Conservation (phyloP, 192 early-diverging fungal species). For the Chytriomyces confervae region DNA sequence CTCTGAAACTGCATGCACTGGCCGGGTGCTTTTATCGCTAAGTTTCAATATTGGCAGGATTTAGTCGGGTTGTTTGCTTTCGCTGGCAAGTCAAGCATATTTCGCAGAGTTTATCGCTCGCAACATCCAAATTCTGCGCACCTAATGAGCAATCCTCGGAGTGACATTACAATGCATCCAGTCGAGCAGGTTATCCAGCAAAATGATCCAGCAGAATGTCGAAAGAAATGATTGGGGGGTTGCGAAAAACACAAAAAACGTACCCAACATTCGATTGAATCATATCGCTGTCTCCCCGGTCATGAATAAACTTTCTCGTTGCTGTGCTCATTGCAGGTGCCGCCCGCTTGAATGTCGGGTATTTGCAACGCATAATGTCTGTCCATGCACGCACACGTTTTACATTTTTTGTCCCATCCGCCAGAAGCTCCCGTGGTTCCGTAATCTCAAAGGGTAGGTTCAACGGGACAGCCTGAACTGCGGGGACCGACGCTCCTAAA, state of each 20-base stretch:
- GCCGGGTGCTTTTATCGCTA: slow-evolving; percentile 11
- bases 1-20: slow-evolving; percentile 20
- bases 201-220: no score
- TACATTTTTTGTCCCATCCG: background rate
- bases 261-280: background rate
- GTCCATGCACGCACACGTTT: slow-evolving; percentile 20
- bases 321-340: slow-evolving; percentile 18
- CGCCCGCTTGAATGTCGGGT: slow-evolving; percentile 25
- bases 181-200: no score
- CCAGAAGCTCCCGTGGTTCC: background rate
- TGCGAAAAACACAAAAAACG: background rate
- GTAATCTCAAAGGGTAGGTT: slow-evolving; percentile 6
- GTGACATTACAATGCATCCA: no score
- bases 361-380: slow-evolving; percentile 12
- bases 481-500: no score
- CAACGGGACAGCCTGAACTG: background rate
- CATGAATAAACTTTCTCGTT: slow-evolving; percentile 15
- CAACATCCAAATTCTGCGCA: no score
- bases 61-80: background rate
- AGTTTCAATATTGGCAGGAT: background rate
- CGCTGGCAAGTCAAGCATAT: background rate
- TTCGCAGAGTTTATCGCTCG: no score
- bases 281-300: background rate
- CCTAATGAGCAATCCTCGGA: no score
- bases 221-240: no score